A percentile compares a stretch with the other conserved stretches of the same genome.
phyloP scores from a whole-genome alignment of 257 asterid species.

The Capsicum baccatum region DNA sequence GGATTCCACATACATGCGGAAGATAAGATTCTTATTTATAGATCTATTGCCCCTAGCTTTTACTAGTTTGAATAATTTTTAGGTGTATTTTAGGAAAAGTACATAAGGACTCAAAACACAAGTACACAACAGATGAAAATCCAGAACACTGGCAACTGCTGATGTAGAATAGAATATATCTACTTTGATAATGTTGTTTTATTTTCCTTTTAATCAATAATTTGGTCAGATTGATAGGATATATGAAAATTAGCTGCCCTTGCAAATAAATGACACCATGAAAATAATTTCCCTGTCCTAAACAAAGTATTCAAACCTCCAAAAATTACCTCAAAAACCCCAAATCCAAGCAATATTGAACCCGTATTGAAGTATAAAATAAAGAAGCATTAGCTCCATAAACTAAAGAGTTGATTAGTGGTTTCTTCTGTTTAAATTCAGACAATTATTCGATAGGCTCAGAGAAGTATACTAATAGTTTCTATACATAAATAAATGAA shows the following conservation, averaged over 20 bases:
- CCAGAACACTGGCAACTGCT: background rate
- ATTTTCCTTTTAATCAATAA: background rate
- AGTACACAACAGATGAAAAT: background rate
- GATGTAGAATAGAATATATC: background rate
- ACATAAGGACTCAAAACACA: no score
- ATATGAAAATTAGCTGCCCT: conserved; percentile 66
- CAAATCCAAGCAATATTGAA: conserved; percentile 83
- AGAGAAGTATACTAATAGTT: no score
- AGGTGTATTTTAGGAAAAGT: background rate
- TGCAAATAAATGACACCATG: conserved; percentile 92
- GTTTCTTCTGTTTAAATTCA: no score
- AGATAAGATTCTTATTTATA: background rate
- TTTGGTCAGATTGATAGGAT: background rate
- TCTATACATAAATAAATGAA: no score
- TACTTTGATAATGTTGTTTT: background rate
- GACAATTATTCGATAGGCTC: no score
- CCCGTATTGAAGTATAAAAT: conserved; percentile 94
- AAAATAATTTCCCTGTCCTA: conserved; percentile 90
- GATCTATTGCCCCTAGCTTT: background rate
- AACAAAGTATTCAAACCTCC: conserved; percentile 89
- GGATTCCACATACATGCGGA: background rate
- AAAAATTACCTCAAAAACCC: conserved; percentile 66
- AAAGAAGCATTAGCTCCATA: no score
- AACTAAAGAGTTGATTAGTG: no score
- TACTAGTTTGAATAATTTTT: background rate